Evolutionary conservation across 192 early-diverging fungal genomes (phyloP).

Genomic region (Gigaspora rosea): DNA sequence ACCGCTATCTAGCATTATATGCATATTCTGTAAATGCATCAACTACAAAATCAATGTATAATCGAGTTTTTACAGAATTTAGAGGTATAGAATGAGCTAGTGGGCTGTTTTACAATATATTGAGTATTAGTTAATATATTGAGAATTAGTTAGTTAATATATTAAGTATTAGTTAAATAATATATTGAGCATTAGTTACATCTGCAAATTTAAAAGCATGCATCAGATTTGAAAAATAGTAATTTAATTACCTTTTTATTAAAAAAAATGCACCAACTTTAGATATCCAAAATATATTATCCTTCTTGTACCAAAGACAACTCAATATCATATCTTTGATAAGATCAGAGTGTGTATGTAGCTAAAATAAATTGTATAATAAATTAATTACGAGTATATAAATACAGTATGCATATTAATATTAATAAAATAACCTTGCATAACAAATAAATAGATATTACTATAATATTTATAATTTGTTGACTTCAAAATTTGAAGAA

Average conservation of each 20-base stretch:
- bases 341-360: conserved; percentile 46
- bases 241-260: conserved; percentile 38
- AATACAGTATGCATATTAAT: not conserved
- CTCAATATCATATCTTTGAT: conserved; percentile 57
- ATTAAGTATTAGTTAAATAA: too few relatives aligned
- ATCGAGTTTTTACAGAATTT: conserved; percentile 64
- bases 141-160: too few relatives aligned
- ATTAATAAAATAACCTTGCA: not conserved
- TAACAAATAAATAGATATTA: too few relatives aligned
- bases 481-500: conserved; percentile 77
- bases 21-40: conserved; percentile 85
- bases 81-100: conserved; percentile 73
- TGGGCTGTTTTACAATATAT: conserved; percentile 50
- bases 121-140: too few relatives aligned
- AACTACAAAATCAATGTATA: conserved; percentile 79
- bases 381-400: not conserved
- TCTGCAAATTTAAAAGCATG: too few relatives aligned
- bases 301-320: conserved; percentile 93
- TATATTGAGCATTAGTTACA: too few relatives aligned
- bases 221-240: too few relatives aligned
- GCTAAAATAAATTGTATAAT: conserved; percentile 3
- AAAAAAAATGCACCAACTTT: conserved; percentile 78
- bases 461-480: conserved; percentile 41
- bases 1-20: conserved; percentile 92
- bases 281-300: conserved; percentile 90